Evolutionary conservation across 257 asterid genomes (phyloP).

Genomic region (Dorcoceras hygrometricum): DNA sequence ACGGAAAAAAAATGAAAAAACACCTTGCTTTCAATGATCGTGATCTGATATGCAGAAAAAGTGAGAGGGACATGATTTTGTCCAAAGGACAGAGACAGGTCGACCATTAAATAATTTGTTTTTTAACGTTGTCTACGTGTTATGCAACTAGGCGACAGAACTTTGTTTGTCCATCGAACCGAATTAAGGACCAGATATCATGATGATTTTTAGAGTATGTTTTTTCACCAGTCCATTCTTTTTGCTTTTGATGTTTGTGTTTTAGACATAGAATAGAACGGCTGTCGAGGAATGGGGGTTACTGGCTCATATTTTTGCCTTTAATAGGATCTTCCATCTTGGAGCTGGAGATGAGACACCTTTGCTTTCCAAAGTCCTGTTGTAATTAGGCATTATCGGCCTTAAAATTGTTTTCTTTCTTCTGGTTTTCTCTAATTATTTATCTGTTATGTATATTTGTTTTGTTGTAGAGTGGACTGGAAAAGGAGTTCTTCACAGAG

Average conservation of each 20-base stretch:
- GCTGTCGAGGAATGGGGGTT: background rate
- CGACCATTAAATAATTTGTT: too few relatives aligned
- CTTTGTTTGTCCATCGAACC: background rate
- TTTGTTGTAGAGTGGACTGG: too few relatives aligned
- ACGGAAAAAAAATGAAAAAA: background rate
- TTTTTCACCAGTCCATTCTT: background rate
- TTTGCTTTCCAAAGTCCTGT: too few relatives aligned
- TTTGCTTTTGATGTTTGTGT: background rate
- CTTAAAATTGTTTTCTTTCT: background rate
- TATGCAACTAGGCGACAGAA: background rate
- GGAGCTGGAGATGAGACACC: too few relatives aligned
- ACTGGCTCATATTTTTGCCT: too few relatives aligned
- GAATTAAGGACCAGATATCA: background rate
- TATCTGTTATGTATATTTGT: too few relatives aligned
- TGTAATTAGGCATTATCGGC: too few relatives aligned
- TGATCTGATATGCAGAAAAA: background rate
- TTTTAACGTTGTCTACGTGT: background rate
- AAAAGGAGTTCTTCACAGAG: conserved; percentile 67
- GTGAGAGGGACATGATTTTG: background rate
- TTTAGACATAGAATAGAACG: background rate
- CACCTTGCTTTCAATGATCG: background rate
- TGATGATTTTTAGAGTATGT: background rate
- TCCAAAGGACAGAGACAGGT: background rate
- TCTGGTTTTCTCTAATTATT: background rate
- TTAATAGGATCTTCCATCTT: too few relatives aligned